Base-by-base conservation (phyloP, 2,329 filamentous ascomycete species). In the Pseudogymnoascus sp. region DNA sequence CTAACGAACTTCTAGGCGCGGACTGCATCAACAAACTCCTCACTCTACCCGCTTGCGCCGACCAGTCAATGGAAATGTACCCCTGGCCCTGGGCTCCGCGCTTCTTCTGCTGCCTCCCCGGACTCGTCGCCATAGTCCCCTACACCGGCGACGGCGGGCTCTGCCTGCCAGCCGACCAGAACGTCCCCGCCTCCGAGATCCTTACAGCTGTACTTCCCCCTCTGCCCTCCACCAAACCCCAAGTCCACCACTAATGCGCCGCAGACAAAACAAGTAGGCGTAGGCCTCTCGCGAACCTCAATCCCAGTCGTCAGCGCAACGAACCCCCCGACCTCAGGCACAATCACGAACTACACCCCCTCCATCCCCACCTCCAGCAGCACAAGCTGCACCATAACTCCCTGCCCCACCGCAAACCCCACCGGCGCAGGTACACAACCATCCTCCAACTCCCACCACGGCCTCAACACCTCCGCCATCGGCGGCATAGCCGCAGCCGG, bases 11-110 rank as follows among this genome's bases (percentile, higher is more conserved):
- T 56, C 24, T 6, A 56, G 46, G 10, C 8, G 26, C 8, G 8
- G 26, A 56, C n/a, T 56, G 46, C 11, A 19, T 56, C n/a, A 56
- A 56, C 46, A 56, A 31, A 19, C 46, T 56, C n/a, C 46, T 31
- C 26, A 56, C 46, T 2, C 26, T 56, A 33, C 46, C 46, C 46
- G 46, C 46, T n/a, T 56, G 46, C 26, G 46, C 46, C 2, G 46
- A 56, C n/a, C 46, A 56, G n/a, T 31, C 46, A 56, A 56, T 56
- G 46, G 46, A 56, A 6, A 56, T 56, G 46, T 56, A 56, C 28
- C 46, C n/a, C 46, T 56, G 26, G 46, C 46, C 46, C n/a, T 53
- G 4, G 3, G 3, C 14, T 11, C 46, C 46, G 10, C 46, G n/a
- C 8, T 56, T 33, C 26, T 56, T 56, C 46, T 56, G 46, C 14